A percentile compares a stretch with the other conserved stretches of the same genome.
These are phyloP conservation scores for Starmerella ratchasimensis DNA, from an alignment of 805 yeast species.

Conservation along the genomic window DNA sequence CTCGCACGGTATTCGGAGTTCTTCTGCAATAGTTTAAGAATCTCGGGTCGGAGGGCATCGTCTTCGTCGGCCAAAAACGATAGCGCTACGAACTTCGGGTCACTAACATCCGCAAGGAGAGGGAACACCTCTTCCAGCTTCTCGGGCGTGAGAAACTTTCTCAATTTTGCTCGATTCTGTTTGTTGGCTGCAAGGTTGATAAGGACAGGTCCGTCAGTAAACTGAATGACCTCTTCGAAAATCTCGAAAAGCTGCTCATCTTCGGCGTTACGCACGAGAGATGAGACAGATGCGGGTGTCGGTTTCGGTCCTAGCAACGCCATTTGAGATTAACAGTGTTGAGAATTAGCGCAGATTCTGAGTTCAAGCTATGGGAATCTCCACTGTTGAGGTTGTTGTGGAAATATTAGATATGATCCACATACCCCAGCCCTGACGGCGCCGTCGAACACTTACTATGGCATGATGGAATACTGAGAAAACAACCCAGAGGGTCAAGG, in stretches of 20 bases:
- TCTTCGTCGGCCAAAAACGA: conserved; percentile 16
- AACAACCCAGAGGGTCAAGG: too few relatives aligned
- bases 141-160: conserved; percentile 7
- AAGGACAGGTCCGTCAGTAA: conserved; percentile 15
- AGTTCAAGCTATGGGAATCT: too few relatives aligned
- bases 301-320: conserved; percentile 14
- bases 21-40: conserved; percentile 6
- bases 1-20: not conserved
- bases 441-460: too few relatives aligned
- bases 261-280: conserved; percentile 4
- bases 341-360: too few relatives aligned
- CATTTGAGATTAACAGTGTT: conserved; percentile 4
- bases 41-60: conserved; percentile 8
- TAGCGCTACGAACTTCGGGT: conserved; percentile 16
- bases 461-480: too few relatives aligned
- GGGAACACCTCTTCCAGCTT: conserved; percentile 6
- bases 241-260: conserved; percentile 7
- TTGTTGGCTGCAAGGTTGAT: conserved; percentile 17
- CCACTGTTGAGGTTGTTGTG: too few relatives aligned
- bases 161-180: conserved; percentile 10
- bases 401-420: not conserved
- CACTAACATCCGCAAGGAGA: conserved; percentile 12
- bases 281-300: conserved; percentile 7
- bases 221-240: conserved; percentile 10
- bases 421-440: too few relatives aligned